phyloP scores from a whole-genome alignment of 768 basidiomycete genomes.

The Polyporus arcularius region DNA sequence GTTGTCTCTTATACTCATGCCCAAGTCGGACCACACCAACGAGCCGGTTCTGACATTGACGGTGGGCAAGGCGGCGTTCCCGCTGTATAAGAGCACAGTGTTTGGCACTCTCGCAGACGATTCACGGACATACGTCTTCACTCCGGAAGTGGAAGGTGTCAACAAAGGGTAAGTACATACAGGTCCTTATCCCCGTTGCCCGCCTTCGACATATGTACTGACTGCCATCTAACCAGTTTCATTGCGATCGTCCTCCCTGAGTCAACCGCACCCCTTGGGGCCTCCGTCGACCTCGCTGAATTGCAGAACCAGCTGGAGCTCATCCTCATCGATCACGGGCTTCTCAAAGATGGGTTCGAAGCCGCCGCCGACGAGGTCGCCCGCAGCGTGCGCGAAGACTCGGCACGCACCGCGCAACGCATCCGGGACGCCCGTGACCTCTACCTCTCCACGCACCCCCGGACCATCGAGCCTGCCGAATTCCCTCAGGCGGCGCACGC shows the following conservation, averaged over 20 bases:
- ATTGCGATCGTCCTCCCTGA: conserved; percentile 22
- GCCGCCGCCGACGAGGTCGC: conserved; percentile 28
- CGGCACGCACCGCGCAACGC: conserved; percentile 12
- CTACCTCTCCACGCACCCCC: conserved; percentile 17
- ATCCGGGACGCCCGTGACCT: conserved; percentile 15
- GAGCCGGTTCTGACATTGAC: conserved; percentile 20
- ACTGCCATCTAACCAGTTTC: conserved; percentile 11
- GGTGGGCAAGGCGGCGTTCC: conserved; percentile 20
- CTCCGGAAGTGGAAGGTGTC: conserved; percentile 19
- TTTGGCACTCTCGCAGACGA: conserved; percentile 26
- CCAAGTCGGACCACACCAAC: background rate
- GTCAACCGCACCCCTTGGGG: background rate
- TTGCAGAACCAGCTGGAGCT: conserved; percentile 27
- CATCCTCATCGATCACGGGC: conserved; percentile 23
- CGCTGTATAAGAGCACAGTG: conserved; percentile 19
- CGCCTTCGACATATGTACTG: background rate
- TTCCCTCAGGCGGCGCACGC: conserved; percentile 18
- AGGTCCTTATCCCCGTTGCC: background rate
- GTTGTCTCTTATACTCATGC: conserved; percentile 20
- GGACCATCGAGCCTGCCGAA: conserved; percentile 13
- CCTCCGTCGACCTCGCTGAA: conserved; percentile 4
- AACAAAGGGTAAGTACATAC: conserved; percentile 10
- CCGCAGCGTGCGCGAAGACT: conserved; percentile 23
- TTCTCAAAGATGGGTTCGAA: conserved; percentile 27
- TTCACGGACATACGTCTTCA: conserved; percentile 23